Percentiles rank a stretch among this genome's conserved stretches.
phyloP scores from a whole-genome alignment of 306 rosid genomes.

The Rosa multiflora region DNA sequence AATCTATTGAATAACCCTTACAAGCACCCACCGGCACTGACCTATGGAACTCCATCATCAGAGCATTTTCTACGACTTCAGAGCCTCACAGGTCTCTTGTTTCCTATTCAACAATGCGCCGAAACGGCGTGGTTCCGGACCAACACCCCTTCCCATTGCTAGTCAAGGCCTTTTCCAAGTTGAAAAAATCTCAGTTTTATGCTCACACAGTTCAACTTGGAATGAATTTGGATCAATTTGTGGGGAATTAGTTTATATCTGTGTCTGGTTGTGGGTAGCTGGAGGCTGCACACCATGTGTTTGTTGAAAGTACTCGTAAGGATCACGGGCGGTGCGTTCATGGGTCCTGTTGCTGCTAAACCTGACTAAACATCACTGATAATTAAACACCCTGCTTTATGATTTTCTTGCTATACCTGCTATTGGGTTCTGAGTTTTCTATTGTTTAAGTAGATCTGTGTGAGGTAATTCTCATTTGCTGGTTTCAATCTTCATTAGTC shows the following conservation, averaged over 20 bases:
- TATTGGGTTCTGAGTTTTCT: no score
- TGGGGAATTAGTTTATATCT: conserved; percentile 47
- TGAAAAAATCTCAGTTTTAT: conserved; percentile 39
- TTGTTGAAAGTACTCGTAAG: conserved; percentile 38
- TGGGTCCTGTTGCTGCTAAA: conserved; percentile 24
- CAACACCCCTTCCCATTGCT: conserved; percentile 62
- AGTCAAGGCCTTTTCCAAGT: conserved; percentile 36
- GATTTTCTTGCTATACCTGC: no score
- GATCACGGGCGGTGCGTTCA: conserved; percentile 52
- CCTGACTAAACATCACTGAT: no score
- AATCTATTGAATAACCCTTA: background rate
- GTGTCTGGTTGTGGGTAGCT: conserved; percentile 47
- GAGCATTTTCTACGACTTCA: conserved; percentile 33
- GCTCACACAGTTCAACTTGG: conserved; percentile 39
- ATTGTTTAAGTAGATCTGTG: no score
- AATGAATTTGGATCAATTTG: conserved; percentile 46
- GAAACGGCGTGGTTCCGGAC: conserved; percentile 38
- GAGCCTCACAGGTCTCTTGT: conserved; percentile 35
- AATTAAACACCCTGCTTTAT: no score
- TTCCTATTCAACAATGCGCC: conserved; percentile 45
- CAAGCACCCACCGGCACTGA: conserved; percentile 46
- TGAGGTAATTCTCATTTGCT: no score
- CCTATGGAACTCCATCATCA: conserved; percentile 55
- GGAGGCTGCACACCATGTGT: conserved; percentile 40
- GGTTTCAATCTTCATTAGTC: no score